phyloP scores from a whole-genome alignment of 345 rosid species.

The Isatis tinctoria region DNA sequence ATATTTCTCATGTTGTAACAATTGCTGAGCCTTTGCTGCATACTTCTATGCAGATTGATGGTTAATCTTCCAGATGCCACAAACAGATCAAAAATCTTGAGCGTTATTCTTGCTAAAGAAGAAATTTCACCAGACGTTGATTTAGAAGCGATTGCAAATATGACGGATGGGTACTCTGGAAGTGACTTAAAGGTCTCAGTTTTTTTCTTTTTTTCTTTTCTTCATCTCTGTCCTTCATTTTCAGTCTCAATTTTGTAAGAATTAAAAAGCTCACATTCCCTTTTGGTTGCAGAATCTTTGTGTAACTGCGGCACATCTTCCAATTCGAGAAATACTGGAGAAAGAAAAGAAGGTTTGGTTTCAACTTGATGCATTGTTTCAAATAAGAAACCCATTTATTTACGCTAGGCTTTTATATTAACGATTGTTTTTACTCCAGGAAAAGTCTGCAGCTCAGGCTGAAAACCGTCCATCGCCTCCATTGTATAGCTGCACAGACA shows the following conservation, averaged over 20 bases:
- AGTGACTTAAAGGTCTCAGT: constrained; percentile 93
- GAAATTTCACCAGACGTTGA: constrained; percentile 71
- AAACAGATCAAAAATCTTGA: constrained; percentile 76
- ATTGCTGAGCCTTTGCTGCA: neutral
- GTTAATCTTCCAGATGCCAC: constrained; percentile 86
- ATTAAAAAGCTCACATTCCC: neutral
- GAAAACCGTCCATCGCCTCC: constrained; percentile 66
- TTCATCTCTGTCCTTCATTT: neutral
- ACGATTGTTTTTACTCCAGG: constrained; percentile 44
- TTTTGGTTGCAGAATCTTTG: constrained; percentile 71
- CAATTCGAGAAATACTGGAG: constrained; percentile 88
- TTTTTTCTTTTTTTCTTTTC: neutral
- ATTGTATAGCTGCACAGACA: constrained; percentile 63
- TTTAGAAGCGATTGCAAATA: constrained; percentile 74
- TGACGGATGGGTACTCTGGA: constrained; percentile 97
- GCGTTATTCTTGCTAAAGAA: constrained; percentile 84
- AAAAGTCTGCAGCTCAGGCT: constrained; percentile 52
- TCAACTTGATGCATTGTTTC: neutral
- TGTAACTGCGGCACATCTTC: constrained; percentile 94
- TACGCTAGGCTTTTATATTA: neutral
- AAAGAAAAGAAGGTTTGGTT: constrained; percentile 89
- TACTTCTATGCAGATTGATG: constrained; percentile 67
- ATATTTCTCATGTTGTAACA: neutral
- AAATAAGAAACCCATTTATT: neutral
- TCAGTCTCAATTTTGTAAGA: neutral